Conservation (phyloP, 2,329 filamentous ascomycete species). For the Botrytis hyacinthi region DNA sequence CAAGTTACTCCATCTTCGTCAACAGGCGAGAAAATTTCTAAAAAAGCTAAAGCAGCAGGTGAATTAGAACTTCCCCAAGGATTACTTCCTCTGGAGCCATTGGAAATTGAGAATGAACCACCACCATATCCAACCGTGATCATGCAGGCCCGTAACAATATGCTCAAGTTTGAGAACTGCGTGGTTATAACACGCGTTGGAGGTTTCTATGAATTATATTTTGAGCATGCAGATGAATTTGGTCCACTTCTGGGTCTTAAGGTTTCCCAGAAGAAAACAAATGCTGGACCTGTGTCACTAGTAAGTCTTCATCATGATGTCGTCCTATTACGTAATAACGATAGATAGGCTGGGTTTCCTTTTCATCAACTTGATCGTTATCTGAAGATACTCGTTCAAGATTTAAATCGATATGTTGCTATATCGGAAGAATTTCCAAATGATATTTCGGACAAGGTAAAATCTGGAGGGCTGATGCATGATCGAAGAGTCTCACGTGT, state of each 20-base stretch:
- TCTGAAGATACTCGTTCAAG: slow-evolving; percentile 88
- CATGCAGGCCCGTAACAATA: slow-evolving; percentile 82
- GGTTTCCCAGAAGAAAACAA: slow-evolving; percentile 77
- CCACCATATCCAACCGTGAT: slow-evolving; percentile 81
- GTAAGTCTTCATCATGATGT: slow-evolving; percentile 45
- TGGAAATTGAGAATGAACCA: slow-evolving; percentile 42
- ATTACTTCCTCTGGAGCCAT: slow-evolving; percentile 42
- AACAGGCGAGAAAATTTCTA: not conserved
- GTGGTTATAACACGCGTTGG: slow-evolving; percentile 89
- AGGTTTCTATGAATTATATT: slow-evolving; percentile 97
- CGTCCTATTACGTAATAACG: not conserved
- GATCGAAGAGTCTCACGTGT: slow-evolving; percentile 82
- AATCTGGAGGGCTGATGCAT: slow-evolving; percentile 75
- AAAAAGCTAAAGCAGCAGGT: not conserved
- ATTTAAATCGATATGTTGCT: slow-evolving; percentile 85
- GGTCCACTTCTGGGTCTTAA: slow-evolving; percentile 86
- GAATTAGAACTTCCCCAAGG: slow-evolving; percentile 52
- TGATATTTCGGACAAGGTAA: slow-evolving; percentile 65
- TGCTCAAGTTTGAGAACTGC: slow-evolving; percentile 86
- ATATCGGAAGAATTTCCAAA: slow-evolving; percentile 91
- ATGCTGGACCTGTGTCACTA: slow-evolving; percentile 78
- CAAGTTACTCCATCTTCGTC: not conserved
- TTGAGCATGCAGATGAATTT: slow-evolving; percentile 89
- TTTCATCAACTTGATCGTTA: slow-evolving; percentile 90
- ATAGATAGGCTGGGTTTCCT: slow-evolving; percentile 76